Base-by-base conservation (phyloP, 768 basidiomycete species). In the Xerocomellus amylosporus region DNA sequence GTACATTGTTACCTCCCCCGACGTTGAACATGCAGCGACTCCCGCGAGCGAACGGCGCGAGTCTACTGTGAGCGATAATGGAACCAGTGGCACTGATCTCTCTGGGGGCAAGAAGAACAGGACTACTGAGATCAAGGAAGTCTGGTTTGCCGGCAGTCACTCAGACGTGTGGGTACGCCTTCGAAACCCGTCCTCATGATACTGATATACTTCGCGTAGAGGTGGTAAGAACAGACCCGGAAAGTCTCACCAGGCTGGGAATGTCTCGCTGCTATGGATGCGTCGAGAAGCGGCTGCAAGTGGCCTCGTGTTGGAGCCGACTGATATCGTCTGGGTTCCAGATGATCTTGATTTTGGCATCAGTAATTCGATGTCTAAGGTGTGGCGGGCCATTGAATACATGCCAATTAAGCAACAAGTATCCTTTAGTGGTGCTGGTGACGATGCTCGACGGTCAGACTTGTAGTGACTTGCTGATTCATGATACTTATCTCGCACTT, bases 111-210 rank as follows among this genome's bases (percentile, higher is more conserved):
- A 19, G 15, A 37, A 19, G 13, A 33, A 34, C 40, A 38, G 31
- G 30, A 22, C 44, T 4, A 20, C 55, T n/a, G 64, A 68, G 2
- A 55, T 85, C n/a, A 74, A 80, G 50, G 85, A 88, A 61, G 86
- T 88, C 2, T 87, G 86, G 85, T 87, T 87, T 63, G 71, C 83
- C 1, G 84, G 76, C 2, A 65, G 70, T 31, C 77, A 76, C 36
- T 65, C 65, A 19, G 75, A 76, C 58, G 63, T 54, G 75, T 73
- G 24, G 12, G 61, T 51, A 14, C 15, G 13, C 24, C 10, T 38
- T 36, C 3, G 1, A 22, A 34, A 20, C 0, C 0, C 2, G 2
- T 3, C 22, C 14, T 12, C 9, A 3, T n/a, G n/a, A 15, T 34
- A 10, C 17, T 58, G 20, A 66, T 20, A 5, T 42, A 7, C 19